Evolutionary conservation across 2,329 filamentous ascomycete species (phyloP).

Genomic region (Dactylellina cionopaga): DNA sequence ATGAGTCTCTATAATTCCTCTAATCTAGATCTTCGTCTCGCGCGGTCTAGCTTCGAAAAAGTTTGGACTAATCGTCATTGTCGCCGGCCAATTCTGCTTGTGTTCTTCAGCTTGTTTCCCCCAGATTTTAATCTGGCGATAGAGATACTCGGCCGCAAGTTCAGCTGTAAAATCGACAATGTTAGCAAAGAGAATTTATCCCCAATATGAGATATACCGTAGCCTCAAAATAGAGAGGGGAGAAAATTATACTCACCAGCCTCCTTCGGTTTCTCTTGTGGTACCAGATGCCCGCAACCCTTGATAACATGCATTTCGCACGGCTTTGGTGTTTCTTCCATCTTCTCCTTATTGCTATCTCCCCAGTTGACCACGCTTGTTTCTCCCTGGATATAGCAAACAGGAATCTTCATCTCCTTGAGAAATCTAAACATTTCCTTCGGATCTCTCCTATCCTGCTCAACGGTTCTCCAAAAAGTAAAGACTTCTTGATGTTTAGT

Average conservation of each 20-base stretch:
- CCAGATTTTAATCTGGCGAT: constrained; percentile 53
- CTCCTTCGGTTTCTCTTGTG: constrained; percentile 78
- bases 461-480: constrained; percentile 72
- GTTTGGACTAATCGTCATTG: constrained; percentile 11
- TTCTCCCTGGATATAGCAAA: constrained; percentile 76
- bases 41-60: constrained; percentile 23
- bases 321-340: constrained; percentile 73
- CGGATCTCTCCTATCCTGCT: constrained; percentile 64
- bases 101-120: constrained; percentile 44
- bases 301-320: constrained; percentile 70
- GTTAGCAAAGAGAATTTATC: neutral
- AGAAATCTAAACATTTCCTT: constrained; percentile 68
- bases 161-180: constrained; percentile 31
- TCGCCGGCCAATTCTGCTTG: constrained; percentile 21
- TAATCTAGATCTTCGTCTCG: too few species aligned
- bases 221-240: constrained; percentile 9
- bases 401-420: constrained; percentile 70
- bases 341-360: constrained; percentile 68
- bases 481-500: constrained; percentile 89
- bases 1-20: too few species aligned
- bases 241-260: constrained; percentile 67
- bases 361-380: constrained; percentile 68
- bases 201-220: neutral
- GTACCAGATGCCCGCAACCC: constrained; percentile 79
- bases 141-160: constrained; percentile 50